Base-by-base conservation (phyloP, 2,329 filamentous ascomycete species). In the Penicillium thymicola region DNA sequence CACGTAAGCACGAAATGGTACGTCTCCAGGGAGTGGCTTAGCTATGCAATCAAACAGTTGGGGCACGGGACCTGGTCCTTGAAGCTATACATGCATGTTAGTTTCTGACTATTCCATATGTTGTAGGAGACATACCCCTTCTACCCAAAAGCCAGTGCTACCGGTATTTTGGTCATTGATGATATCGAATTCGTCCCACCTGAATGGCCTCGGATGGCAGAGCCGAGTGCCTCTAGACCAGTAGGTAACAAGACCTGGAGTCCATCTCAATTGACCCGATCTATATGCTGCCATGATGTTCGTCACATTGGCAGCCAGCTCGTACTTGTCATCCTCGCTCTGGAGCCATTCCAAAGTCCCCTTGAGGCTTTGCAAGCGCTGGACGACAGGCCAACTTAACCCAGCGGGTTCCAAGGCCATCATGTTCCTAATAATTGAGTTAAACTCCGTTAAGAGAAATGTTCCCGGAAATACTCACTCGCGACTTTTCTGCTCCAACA, bases 231-330 rank as follows among this genome's bases (percentile, higher is more conserved):
- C 54, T 9, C 38, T 36, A n/a, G 50, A 44, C 54, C 49, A 54
- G 21, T 57, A 57, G 21, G 54, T 57, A 14, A 54, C 50, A 27
- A 57, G 49, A 2, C 28, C 37, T 4, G 37, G 25, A 18, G 14
- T 53, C 37, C 43, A 57, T 1, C 28, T 18, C 10, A 57, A 32
- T 11, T 32, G 16, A 2, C 28, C 18, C 2, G 30, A 25, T 8
- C 25, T n/a, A 11, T 57, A 57, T 9, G 49, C 49, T 18, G 27
- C 13, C 6, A 57, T 44, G n/a, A 57, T 27, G 14, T 30, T 32
- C n/a, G 34, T 21, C 30, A 48, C 42, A 41, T 54, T 57, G 2
- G 7, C 13, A 21, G 37, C 13, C 10, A 36, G 43, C 0, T 34
- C 30, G 5, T 9, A 25, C 30, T 44, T 2, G 11, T 52, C 41